Evolutionary conservation across 495 filamentous ascomycete genomes (phyloP), one percentile per base, ranked within the genome.

Genomic region (Penicillium dipodomyicola): DNA sequence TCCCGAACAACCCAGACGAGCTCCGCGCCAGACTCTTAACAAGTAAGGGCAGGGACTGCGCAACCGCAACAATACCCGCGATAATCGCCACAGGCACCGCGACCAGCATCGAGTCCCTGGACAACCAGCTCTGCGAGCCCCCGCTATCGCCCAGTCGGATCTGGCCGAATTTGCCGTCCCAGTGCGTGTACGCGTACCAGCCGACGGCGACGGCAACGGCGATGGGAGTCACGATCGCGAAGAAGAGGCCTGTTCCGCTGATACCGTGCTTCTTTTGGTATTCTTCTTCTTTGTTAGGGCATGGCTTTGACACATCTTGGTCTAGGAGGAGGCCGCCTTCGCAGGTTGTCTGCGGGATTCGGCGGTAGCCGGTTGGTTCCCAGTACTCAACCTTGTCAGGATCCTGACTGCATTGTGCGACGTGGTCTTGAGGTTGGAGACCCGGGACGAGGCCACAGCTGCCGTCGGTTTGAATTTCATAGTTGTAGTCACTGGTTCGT

Each of bases 261-360:
- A 88, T 79, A 41, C 89, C 83, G 65, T 90, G 86, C 64, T 85
- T 84, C 56, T 82, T 76, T 32, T 89, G 73, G 57, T 84, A 97
- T 56, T 96, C 86, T 11, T 89, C 76, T 66, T 96, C 86, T 56
- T 90, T 83, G 54, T 83, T 84, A 4, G 86, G 83, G 68, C 94
- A 99, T 8, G 89, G 77, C 3, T 66, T 59, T 23, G 79, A 76
- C 9, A 61, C 57, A 35, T 76, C 74, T 63, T 84, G 84, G 64
- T 97, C 92, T 32, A 89, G 72, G 57, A 88, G 82, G 10, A 67
- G 65, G 22, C 92, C 95, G 44, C 85, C 89, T 40, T 80, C 30
- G 66, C 95, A 99, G 5, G 91, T 97, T 3, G 90, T 88, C 42
- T 93, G 80, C 3, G 91, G 92, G 58, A 97, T 88, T 53, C 89